Base-by-base conservation (phyloP, 805 yeast genomes). In the Candida easanensis region DNA sequence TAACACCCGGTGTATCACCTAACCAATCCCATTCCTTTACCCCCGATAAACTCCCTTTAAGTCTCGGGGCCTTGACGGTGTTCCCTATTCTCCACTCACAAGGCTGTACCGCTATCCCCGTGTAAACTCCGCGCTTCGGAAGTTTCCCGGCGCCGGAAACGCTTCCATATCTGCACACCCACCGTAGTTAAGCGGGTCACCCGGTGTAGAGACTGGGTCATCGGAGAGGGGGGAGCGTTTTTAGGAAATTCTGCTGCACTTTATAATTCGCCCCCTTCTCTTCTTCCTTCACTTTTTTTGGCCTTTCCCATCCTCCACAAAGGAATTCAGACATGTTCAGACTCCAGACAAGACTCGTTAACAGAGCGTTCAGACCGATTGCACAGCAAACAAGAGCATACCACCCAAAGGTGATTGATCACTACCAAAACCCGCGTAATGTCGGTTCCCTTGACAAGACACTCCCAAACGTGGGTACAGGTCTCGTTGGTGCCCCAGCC, bases 401-500 rank as follows among this genome's bases (percentile, higher is more conserved):
- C 61, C 97, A 90, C 60, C 89, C 88, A 49, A 89, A 88, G 63
- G 97, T 91, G 41, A 83, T 91, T 56, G 98, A 93, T 63, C 99
- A 93, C 64, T 93, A 93, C 68, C 82, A 87, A 59, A 90, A 91
- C 70, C 99, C 99, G 48, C 79, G 99, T 66, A 93, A 93, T 62
- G 98, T 93, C 21, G 99, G 99, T 15, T 78, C 96, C 5, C 69
- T 93, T 65, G 88, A 90, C 68, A 89, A 90, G 67, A 74, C 73
- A 42, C 76, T 79, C 46, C 59, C 68, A 15, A 78, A 81, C 53
- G 97, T 93, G 11, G 99, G 99, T 34, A 93, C 98, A 1, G 99
- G 99, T 1, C 75, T 93, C 35, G 99, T 93, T 14, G 99, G 99
- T 44, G 98, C 99, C 0, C 98, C 99, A 42, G 99, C 99, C 0